Evolutionary conservation across 2,329 filamentous ascomycete species (phyloP).

Genomic region (Aspergillus phoenicis): DNA sequence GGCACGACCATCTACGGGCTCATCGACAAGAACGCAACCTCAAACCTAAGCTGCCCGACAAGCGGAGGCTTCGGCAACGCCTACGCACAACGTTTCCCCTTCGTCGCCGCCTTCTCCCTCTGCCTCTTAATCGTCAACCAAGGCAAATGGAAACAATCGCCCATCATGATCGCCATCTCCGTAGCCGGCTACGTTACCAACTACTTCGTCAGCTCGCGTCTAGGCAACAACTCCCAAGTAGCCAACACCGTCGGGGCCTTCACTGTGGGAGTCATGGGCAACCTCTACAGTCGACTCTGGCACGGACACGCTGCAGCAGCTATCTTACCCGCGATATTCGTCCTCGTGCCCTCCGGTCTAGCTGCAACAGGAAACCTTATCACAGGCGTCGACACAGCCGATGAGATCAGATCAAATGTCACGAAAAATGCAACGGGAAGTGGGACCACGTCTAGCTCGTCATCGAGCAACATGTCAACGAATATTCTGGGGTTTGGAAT

Average conservation of each 20-base stretch:
- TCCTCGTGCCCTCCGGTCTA: conserved; percentile 62
- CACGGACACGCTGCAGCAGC: conserved; percentile 80
- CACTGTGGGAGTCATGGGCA: conserved; percentile 74
- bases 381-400: conserved; percentile 58
- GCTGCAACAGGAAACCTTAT: conserved; percentile 60
- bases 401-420: conserved; percentile 51
- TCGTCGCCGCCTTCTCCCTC: conserved; percentile 71
- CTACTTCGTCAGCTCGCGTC: conserved; percentile 67
- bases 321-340: conserved; percentile 83
- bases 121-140: conserved; percentile 78
- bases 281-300: conserved; percentile 69
- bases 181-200: conserved; percentile 74
- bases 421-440: conserved; percentile 9
- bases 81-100: conserved; percentile 62
- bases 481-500: conserved; percentile 51
- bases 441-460: background rate
- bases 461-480: conserved; percentile 35
- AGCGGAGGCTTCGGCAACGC: conserved; percentile 35
- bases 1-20: conserved; percentile 66
- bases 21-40: conserved; percentile 59
- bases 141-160: conserved; percentile 74
- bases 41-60: conserved; percentile 44
- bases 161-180: conserved; percentile 73
- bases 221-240: conserved; percentile 67
- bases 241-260: conserved; percentile 76